phyloP scores from a whole-genome alignment of 169 alveolate species.

The Amoebophrya sp. region DNA sequence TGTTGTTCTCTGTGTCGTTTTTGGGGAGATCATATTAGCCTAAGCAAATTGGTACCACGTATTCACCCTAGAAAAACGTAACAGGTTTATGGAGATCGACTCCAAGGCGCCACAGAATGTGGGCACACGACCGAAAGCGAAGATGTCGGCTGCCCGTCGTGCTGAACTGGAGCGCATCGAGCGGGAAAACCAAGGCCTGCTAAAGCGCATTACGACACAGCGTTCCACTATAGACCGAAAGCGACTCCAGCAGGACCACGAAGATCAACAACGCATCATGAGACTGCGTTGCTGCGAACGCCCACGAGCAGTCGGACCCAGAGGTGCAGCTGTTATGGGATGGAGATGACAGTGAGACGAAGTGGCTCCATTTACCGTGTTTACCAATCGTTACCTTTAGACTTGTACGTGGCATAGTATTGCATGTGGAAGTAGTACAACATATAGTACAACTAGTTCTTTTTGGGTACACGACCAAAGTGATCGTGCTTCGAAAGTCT shows the following conservation, averaged over 20 bases:
- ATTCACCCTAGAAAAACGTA: no score
- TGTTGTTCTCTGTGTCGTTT: no score
- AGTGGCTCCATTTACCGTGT: no score
- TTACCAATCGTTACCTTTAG: no score
- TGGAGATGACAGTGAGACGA: neutral
- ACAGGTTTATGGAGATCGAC: neutral
- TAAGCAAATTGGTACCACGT: no score
- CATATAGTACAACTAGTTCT: no score
- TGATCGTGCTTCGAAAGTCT: no score
- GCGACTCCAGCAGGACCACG: neutral
- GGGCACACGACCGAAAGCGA: neutral
- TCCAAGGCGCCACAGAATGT: neutral
- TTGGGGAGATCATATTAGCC: no score
- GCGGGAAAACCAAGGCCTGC: neutral
- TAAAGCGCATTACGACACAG: slow-evolving; percentile 5
- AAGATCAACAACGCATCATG: neutral
- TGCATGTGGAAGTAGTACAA: no score
- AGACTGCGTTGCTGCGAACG: neutral
- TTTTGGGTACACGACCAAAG: no score
- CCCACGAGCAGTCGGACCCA: no score
- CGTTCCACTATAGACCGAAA: neutral
- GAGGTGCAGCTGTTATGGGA: neutral
- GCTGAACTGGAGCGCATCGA: neutral
- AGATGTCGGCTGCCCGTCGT: neutral
- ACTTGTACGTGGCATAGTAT: no score